Base-by-base conservation (phyloP, 2,329 filamentous ascomycete species). In the Stachybotrys echinatus region DNA sequence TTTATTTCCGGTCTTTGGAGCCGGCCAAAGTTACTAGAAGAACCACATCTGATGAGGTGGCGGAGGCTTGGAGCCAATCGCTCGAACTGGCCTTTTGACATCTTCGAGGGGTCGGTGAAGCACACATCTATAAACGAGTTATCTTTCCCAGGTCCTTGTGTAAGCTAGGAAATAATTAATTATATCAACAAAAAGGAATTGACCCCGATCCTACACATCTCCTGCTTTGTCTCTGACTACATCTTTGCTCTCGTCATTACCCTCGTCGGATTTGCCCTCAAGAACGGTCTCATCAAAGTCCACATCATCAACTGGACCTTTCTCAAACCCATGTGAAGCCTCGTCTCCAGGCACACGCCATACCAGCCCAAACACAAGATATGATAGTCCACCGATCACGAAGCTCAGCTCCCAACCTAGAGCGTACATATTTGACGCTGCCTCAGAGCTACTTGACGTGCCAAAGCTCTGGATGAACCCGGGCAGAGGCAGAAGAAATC, bases 401-500 rank as follows among this genome's bases (percentile, higher is more conserved):
- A 40, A 40, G n/a, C 38, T 40, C 17, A 40, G 38, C 38, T 40
- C 38, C 38, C 38, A 40, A 20, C 38, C 38, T 10, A 40, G 38
- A 20, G 38, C 10, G 19, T 40, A 40, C 38, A 40, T 40, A 5
- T 40, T 40, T 8, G 38, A 40, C 38, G 38, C 38, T 40, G 38
- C 38, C 8, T 18, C 19, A 7, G 19, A 40, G 8, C 17, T 3
- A 8, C 17, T 18, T 10, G 38, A 3, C n/a, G 17, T 4, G 19
- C 38, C 38, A 18, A 40, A 40, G 38, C 38, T 40, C 19, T 40
- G 12, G 17, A 40, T 40, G 38, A 40, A 40, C 4, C 38, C 38
- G 12, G 38, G 38, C 19, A 40, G 19, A n/a, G 38, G 38, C 12
- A 40, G 38, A 18, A 40, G 19, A n/a, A 40, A 23, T 48, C 70